Percentiles rank a stretch among this genome's conserved stretches.
Conservation (phyloP, 1,284 basidiomycete genomes). For the Cryptococcus hybrid region DNA sequence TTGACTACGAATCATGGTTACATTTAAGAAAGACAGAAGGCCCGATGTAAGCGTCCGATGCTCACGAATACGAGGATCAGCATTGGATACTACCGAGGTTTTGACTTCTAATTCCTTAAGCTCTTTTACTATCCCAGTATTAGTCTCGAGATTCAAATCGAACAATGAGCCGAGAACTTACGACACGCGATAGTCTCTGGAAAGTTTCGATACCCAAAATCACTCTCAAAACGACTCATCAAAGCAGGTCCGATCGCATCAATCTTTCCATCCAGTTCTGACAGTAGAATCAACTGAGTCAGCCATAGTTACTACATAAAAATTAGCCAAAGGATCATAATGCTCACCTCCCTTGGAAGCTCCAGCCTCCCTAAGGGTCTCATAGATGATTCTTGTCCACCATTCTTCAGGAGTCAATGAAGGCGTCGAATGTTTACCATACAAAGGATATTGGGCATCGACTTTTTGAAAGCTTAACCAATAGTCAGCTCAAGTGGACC, state of each 20-base stretch:
- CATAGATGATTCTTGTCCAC: constrained; percentile 46
- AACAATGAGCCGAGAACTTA: constrained; percentile 12
- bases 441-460: constrained; percentile 31
- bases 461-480: constrained; percentile 42
- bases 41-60: neutral
- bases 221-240: constrained; percentile 44
- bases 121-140: constrained; percentile 24
- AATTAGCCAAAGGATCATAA: neutral
- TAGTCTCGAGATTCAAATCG: neutral
- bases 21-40: neutral
- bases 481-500: neutral
- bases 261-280: constrained; percentile 30
- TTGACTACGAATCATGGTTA: constrained; percentile 23
- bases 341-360: constrained; percentile 22
- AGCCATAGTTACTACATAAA: neutral
- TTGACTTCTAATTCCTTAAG: constrained; percentile 36
- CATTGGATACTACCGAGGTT: constrained; percentile 46
- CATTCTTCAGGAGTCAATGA: constrained; percentile 42
- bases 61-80: constrained; percentile 46
- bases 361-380: constrained; percentile 41
- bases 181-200: constrained; percentile 39
- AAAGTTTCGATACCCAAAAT: constrained; percentile 45
- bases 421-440: constrained; percentile 40
- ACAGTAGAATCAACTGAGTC: too few species aligned
- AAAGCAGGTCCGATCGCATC: constrained; percentile 22